A percentile compares a stretch with the other conserved stretches of the same genome.
Evolutionary conservation across 768 basidiomycete species (phyloP).

Genomic region (Crepidotus variabilis): DNA sequence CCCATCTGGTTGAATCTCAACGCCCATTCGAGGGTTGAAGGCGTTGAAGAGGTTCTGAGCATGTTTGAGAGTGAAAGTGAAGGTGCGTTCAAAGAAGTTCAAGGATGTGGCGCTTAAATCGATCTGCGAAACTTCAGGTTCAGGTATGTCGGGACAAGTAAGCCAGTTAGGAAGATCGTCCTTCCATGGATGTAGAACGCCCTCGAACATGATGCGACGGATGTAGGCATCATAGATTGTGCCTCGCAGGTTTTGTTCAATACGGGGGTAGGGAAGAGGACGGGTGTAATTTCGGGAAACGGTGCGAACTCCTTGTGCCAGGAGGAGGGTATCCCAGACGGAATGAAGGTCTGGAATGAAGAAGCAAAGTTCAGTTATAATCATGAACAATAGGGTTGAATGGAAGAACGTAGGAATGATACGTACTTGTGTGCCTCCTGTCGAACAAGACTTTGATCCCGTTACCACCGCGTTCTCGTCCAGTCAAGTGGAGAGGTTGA

Average conservation of each 20-base stretch:
- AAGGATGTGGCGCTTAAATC: no score
- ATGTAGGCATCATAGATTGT: conserved; percentile 87
- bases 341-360: conserved; percentile 70
- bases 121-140: neutral
- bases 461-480: conserved; percentile 87
- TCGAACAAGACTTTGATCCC: conserved; percentile 72
- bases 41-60: conserved; percentile 6
- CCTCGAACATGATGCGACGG: conserved; percentile 85
- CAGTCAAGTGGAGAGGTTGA: conserved; percentile 88
- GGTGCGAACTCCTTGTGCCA: conserved; percentile 77
- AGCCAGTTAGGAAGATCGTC: conserved; percentile 64
- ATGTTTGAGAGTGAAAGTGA: conserved; percentile 4
- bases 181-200: conserved; percentile 66
- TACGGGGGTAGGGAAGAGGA: conserved; percentile 62
- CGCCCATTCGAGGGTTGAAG: conserved; percentile 9
- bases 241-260: conserved; percentile 67
- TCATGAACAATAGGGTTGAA: neutral
- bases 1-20: conserved; percentile 24
- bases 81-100: conserved; percentile 4
- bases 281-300: conserved; percentile 71
- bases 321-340: conserved; percentile 81
- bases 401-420: neutral
- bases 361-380: neutral
- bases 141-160: conserved; percentile 45
- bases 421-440: conserved; percentile 65